Base-by-base conservation (phyloP, 2,329 filamentous ascomycete species). In the Rugonectria rugulosa region DNA sequence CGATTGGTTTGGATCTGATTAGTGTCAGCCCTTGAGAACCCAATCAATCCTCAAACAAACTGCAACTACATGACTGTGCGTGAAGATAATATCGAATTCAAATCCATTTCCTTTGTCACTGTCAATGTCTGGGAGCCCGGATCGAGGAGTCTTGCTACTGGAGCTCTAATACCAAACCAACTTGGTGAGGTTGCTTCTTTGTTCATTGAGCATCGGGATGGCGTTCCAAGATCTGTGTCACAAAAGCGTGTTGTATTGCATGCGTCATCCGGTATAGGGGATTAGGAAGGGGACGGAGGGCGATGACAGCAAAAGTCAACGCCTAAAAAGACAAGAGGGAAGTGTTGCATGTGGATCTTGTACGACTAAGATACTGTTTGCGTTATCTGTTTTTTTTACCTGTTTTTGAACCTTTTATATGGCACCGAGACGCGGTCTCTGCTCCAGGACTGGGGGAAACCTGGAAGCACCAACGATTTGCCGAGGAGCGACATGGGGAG, bases 231-330 rank as follows among this genome's bases (percentile, higher is more conserved):
- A 65, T 59, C 61, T 59, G 62, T 68, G 66, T 67, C 68, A 66
- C 77, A 78, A 77, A 78, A 77, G 70, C 70, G 67, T 71, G 65
- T 73, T 72, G 66, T 72, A 62, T 69, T 73, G 68, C 72, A 72
- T 75, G 70, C 75, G 77, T 77, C 72, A 71, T 72, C 70, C 71
- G 72, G 71, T 73, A 71, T 67, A 62, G 61, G 70, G 66, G 68
- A 72, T 71, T 53, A 64, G 59, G 65, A 64, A 69, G 14, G 60
- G 29, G 24, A 27, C 6, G 24, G 24, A 61, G 60, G 64, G 53
- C 61, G 59, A 64, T 38, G 65, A 63, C 59, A 62, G 65, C 56
- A 62, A 63, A 60, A 45, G 58, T 68, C 65, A 66, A 60, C 60
- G 66, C 60, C 31, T 54, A 48, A 52, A 52, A 58, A 53, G 58